These are phyloP conservation scores for Escallonia rubra DNA, from an alignment of 129 eudicot genomes.

Conservation along the genomic window DNA sequence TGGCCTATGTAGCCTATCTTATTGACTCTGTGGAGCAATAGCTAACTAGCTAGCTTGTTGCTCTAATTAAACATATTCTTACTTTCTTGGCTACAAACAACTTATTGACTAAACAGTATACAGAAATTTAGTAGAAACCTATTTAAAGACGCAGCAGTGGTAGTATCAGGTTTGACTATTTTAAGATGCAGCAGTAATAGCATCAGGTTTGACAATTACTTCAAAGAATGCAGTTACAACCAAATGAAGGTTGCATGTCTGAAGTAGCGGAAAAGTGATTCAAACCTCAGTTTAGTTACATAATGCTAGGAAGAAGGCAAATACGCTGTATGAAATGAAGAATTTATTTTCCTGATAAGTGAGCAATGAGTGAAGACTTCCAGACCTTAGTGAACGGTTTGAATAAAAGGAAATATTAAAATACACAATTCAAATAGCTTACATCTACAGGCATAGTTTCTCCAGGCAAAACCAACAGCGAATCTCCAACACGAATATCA, in stretches of 20 bases:
- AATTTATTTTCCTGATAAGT: not conserved
- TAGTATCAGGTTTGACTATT: too few species aligned
- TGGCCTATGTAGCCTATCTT: too few species aligned
- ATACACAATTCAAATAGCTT: conserved; percentile 35
- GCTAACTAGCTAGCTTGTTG: too few species aligned
- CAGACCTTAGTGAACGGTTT: not conserved
- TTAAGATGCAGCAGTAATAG: too few species aligned
- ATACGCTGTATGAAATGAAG: not conserved
- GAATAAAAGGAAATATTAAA: conserved; percentile 1
- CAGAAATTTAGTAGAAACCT: too few species aligned
- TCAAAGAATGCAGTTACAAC: not conserved
- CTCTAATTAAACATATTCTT: too few species aligned
- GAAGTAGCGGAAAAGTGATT: not conserved
- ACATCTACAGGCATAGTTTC: conserved; percentile 96
- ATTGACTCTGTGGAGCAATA: too few species aligned
- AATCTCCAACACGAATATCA: conserved; percentile 77
- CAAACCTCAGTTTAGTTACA: not conserved
- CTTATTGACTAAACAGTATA: too few species aligned
- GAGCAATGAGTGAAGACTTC: not conserved
- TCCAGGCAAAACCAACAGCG: conserved; percentile 84
- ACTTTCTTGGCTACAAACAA: too few species aligned
- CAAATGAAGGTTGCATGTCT: not conserved
- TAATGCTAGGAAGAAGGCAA: conserved; percentile 6
- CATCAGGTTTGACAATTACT: not conserved
- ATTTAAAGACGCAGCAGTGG: too few species aligned